Evolutionary conservation across 352 stramenopile genomes (phyloP), one percentile per base, ranked within the genome.

Genomic region (Phytophthora rubi): DNA sequence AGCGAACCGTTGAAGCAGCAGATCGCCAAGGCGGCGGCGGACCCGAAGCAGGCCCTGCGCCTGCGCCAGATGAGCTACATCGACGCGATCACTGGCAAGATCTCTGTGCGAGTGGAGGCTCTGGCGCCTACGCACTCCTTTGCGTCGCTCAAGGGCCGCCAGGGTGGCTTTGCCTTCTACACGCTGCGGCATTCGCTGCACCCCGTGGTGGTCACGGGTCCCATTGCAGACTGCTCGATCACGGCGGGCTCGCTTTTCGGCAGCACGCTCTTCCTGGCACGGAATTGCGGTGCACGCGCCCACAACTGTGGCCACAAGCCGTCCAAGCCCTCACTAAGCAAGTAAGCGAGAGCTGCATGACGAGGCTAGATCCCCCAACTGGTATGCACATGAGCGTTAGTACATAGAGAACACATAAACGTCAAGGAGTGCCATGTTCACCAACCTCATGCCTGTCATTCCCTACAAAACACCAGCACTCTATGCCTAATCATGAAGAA

Each of bases 101-200:
- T 91, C 32, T 76, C 73, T 13, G 81, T 93, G 33, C 69, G 69
- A 2, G 76, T 93, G 35, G 75, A 89, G 60, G 67, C 74, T 8
- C 56, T 92, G 28, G 33, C 63, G 0, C 52, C 55, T 1, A 67
- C 75, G 51, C 86, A 94, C 59, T 74, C 81, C 18, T 90, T 95
- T 55, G 77, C 85, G 15, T 68, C 80, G 52, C 81, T 95, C 47
- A 76, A 90, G 66, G 73, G 80, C n/a, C 73, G 75, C 52, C 88
- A 95, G 59, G 85, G 85, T 51, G 88, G 76, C 51, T 90, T 95
- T 58, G 85, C 86, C 52, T 93, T 93, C 68, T 89, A 94, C 82
- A 95, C 88, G 47, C 61, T 72, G 51, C 84, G 88, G 33, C 88
- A 95, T 76, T 78, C 85, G 8, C 75, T 79, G 37, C 79, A 94